phyloP scores from a whole-genome alignment of 2,329 filamentous ascomycete species.

The Colletotrichum eleusines region DNA sequence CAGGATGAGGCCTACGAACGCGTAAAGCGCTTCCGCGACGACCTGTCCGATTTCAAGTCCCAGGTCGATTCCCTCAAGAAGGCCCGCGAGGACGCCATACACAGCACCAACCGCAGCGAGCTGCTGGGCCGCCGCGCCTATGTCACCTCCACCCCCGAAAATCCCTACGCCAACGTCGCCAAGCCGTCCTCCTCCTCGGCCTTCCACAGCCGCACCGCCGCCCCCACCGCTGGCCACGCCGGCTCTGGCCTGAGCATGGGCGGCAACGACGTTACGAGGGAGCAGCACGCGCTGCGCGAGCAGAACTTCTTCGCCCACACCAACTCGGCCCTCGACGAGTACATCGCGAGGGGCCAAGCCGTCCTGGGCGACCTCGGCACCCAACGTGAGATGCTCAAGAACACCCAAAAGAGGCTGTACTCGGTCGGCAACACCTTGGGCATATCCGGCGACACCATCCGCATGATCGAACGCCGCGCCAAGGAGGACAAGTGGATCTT shows the following conservation, averaged over 20 bases:
- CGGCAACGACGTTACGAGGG: conserved; percentile 75
- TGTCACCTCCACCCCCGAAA: conserved; percentile 84
- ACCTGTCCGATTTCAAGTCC: conserved; percentile 82
- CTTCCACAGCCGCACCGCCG: conserved; percentile 59
- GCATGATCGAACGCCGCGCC: conserved; percentile 93
- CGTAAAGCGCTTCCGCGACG: conserved; percentile 84
- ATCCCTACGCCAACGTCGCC: conserved; percentile 81
- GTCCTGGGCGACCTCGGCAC: conserved; percentile 90
- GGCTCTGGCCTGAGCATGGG: conserved; percentile 59
- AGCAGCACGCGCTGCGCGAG: conserved; percentile 87
- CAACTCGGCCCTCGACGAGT: conserved; percentile 90
- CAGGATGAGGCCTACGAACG: conserved; percentile 91
- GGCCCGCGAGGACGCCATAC: conserved; percentile 79
- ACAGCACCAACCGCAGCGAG: conserved; percentile 78
- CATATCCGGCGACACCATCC: conserved; percentile 93
- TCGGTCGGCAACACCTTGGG: conserved; percentile 94
- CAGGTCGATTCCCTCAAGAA: conserved; percentile 84
- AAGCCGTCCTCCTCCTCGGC: conserved; percentile 46
- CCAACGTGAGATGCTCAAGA: conserved; percentile 95
- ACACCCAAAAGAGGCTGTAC: conserved; percentile 90
- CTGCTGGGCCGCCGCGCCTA: conserved; percentile 88
- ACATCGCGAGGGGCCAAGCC: conserved; percentile 89
- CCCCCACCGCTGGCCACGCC: conserved; percentile 51
- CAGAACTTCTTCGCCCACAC: conserved; percentile 88
- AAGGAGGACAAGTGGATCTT: conserved; percentile 99